Evolutionary conservation across 495 filamentous ascomycete species (phyloP).

Genomic region (Hyaloscypha hepaticicola): DNA sequence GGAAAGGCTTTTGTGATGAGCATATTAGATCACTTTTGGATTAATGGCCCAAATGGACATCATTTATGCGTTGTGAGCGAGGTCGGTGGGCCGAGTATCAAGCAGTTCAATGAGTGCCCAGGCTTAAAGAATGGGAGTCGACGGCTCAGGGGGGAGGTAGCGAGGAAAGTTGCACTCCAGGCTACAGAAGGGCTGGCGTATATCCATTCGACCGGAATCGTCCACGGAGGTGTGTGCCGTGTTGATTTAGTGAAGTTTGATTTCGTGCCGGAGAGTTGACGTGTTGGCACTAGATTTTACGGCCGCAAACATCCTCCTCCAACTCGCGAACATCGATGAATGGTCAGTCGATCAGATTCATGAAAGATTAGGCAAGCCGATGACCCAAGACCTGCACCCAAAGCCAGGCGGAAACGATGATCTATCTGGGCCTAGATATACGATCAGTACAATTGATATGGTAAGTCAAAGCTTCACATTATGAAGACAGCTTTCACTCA

Average conservation of each 20-base stretch:
- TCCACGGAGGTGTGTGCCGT: constrained; percentile 18
- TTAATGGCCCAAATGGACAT: background rate
- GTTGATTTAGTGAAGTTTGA: background rate
- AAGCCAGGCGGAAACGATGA: background rate
- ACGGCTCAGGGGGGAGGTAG: background rate
- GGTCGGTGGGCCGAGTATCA: background rate
- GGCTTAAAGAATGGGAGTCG: background rate
- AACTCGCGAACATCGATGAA: constrained; percentile 21
- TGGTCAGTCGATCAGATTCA: constrained; percentile 19
- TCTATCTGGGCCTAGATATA: constrained; percentile 3
- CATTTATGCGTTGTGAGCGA: constrained; percentile 1
- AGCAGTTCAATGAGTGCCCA: background rate
- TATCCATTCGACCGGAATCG: constrained; percentile 4
- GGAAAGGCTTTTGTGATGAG: background rate
- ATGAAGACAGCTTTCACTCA: background rate
- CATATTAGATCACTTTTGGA: background rate
- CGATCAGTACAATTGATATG: background rate
- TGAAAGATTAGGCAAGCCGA: constrained; percentile 15
- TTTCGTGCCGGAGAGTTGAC: background rate
- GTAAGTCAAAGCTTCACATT: constrained; percentile 6
- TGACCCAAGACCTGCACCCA: constrained; percentile 8
- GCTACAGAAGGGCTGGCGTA: background rate
- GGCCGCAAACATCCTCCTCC: constrained; percentile 19
- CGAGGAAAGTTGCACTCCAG: background rate
- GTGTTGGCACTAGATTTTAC: constrained; percentile 13